Evolutionary conservation across 1,284 basidiomycete genomes (phyloP).

Genomic region (Ustilago trichophora): DNA sequence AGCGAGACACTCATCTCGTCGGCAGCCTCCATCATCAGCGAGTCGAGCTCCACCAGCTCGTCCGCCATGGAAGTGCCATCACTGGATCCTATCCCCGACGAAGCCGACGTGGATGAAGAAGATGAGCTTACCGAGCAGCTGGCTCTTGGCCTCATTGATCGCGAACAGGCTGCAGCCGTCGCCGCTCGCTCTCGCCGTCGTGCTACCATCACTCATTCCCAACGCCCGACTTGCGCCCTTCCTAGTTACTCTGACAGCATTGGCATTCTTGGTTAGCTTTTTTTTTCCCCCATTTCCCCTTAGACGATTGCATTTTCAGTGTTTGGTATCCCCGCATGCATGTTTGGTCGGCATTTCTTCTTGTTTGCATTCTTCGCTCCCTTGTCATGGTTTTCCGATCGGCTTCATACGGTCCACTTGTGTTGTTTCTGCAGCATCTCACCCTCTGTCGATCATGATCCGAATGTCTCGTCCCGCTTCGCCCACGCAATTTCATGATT

Average conservation of each 20-base stretch:
- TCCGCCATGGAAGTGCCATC: slow-evolving; percentile 33
- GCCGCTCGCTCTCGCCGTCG: slow-evolving; percentile 25
- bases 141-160: slow-evolving; percentile 43
- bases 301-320: too few species aligned
- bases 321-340: slow-evolving; percentile 2
- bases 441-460: too few species aligned
- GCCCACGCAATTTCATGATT: too few species aligned
- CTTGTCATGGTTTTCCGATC: too few species aligned
- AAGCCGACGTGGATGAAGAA: slow-evolving; percentile 38
- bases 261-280: slow-evolving; percentile 31
- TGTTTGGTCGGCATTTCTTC: neutral
- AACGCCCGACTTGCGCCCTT: slow-evolving; percentile 3
- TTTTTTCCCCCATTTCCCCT: too few species aligned
- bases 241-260: slow-evolving; percentile 47
- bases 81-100: slow-evolving; percentile 44
- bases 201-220: slow-evolving; percentile 11
- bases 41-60: slow-evolving; percentile 25
- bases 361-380: neutral
- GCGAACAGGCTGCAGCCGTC: slow-evolving; percentile 28
- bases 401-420: too few species aligned
- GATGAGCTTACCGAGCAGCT: slow-evolving; percentile 47
- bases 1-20: slow-evolving; percentile 11
- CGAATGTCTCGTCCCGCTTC: too few species aligned
- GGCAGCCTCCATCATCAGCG: slow-evolving; percentile 17
- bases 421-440: too few species aligned